Evolutionary conservation across 805 yeast species (phyloP).

Genomic region (Lachancea quebecensis): DNA sequence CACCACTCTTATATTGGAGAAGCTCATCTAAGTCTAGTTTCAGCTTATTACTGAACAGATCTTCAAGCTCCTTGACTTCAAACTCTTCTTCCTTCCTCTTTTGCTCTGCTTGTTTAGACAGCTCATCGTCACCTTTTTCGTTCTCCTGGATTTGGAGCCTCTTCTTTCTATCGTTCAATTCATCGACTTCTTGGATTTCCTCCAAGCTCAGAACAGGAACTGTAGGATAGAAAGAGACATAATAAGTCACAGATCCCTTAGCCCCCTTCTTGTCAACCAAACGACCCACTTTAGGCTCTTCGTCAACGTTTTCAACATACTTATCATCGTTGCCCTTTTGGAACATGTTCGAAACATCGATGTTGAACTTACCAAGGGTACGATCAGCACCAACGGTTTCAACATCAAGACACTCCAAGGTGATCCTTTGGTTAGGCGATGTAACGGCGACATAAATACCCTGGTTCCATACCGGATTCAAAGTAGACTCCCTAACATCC

Average conservation of each 20-base stretch:
- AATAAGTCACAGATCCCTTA: conserved; percentile 71
- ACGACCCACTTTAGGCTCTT: conserved; percentile 50
- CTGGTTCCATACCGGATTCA: conserved; percentile 82
- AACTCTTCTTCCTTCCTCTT: conserved; percentile 26
- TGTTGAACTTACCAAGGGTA: conserved; percentile 74
- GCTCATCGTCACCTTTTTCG: conserved; percentile 31
- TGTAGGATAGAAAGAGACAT: conserved; percentile 76
- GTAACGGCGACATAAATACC: conserved; percentile 75
- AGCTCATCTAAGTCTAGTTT: conserved; percentile 55
- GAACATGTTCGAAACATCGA: conserved; percentile 61
- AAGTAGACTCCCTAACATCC: conserved; percentile 52
- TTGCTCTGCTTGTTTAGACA: conserved; percentile 25
- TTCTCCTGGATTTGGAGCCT: conserved; percentile 28
- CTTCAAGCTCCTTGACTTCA: conserved; percentile 33
- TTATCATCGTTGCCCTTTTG: conserved; percentile 54
- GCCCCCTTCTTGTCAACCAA: conserved; percentile 73
- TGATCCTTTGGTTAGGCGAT: conserved; percentile 72
- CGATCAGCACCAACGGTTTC: conserved; percentile 76
- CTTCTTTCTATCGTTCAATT: conserved; percentile 34
- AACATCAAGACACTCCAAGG: conserved; percentile 89
- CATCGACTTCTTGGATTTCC: conserved; percentile 55
- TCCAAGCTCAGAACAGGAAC: conserved; percentile 71
- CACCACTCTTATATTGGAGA: conserved; percentile 60
- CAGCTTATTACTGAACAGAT: conserved; percentile 36
- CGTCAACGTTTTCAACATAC: conserved; percentile 51